Base-by-base conservation (phyloP, 768 basidiomycete genomes). In the Phaeotremella fagi region DNA sequence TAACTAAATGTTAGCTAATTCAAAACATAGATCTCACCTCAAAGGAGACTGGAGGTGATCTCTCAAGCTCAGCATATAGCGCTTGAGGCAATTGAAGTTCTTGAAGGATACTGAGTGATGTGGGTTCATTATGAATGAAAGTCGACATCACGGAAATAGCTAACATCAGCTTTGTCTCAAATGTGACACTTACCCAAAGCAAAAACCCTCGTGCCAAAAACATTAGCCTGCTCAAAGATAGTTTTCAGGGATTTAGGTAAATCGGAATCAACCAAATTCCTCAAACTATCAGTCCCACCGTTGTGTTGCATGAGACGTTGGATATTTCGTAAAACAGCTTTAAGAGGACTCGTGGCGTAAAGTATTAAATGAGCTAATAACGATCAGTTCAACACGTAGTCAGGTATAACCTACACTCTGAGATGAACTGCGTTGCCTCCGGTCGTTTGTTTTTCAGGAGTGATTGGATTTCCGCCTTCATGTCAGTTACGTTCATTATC, bases 121-220 rank as follows among this genome's bases (percentile, higher is more conserved):
- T 97, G 5, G 95, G 95, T 73, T 99, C 95, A 60, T 98, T 99
- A 78, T 99, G 94, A 7, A 98, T 85, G 75, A 97, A 97, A 0
- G 90, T 90, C 14, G 90, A 84, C 85, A 95, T 89, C 67, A 91
- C 86, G 71, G 92, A 90, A 78, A 92, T 88, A 3, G 88, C 90
- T 88, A 57, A 54, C 9, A 43, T 61, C 49, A 52, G 66, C 60
- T 15, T 28, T 16, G 9, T 29, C 29, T 1, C 11, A 7, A 5
- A 24, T 16, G 18, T 1, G 6, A 24, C 26, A 77, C 82, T 29
- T 73, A 90, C 90, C 87, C 38, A 91, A 78, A 1, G 89, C 86
- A 38, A 92, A 82, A 46, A 97, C 82, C 60, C 83, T 86, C 1
- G 90, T 81, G 1, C 95, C 95, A 76, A 94, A 95, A 22, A 88